Conservation (phyloP, 129 eudicot genomes). For the Daucus carota region DNA sequence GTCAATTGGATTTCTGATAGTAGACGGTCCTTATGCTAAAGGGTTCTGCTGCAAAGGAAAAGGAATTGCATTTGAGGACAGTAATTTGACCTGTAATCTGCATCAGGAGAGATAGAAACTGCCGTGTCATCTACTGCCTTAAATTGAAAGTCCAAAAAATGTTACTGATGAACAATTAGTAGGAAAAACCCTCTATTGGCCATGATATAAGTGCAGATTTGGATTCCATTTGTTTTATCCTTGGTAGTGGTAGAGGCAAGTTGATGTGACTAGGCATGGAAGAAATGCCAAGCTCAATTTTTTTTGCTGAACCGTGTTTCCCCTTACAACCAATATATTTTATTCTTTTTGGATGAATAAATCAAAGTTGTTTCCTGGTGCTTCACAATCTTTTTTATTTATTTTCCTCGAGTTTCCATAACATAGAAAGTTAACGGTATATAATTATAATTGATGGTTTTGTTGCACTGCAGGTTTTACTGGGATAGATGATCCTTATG, state of each 20-base stretch:
- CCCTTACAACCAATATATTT: neutral
- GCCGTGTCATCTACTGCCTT: neutral
- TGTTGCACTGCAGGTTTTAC: slow-evolving; percentile 67
- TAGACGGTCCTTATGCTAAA: neutral
- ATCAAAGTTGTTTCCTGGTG: neutral
- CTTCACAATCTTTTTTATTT: neutral
- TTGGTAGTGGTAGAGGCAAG: too few relatives aligned
- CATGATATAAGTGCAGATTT: neutral
- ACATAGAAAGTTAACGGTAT: neutral
- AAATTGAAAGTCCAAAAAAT: neutral
- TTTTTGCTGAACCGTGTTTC: neutral
- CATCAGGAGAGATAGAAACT: neutral
- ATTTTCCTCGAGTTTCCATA: neutral
- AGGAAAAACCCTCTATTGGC: neutral
- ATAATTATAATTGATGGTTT: neutral
- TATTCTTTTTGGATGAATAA: neutral
- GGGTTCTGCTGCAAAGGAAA: neutral
- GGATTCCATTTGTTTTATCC: neutral
- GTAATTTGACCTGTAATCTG: neutral
- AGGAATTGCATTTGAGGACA: neutral
- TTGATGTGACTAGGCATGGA: neutral
- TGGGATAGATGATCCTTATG: slow-evolving; percentile 97
- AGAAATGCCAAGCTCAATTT: neutral
- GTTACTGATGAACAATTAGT: neutral
- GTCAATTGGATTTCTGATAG: neutral